Percentiles rank a stretch among this genome's conserved stretches.
Evolutionary conservation across 2,329 filamentous ascomycete genomes (phyloP).

Genomic region (Nothophaeocryptopus gaeumannii): DNA sequence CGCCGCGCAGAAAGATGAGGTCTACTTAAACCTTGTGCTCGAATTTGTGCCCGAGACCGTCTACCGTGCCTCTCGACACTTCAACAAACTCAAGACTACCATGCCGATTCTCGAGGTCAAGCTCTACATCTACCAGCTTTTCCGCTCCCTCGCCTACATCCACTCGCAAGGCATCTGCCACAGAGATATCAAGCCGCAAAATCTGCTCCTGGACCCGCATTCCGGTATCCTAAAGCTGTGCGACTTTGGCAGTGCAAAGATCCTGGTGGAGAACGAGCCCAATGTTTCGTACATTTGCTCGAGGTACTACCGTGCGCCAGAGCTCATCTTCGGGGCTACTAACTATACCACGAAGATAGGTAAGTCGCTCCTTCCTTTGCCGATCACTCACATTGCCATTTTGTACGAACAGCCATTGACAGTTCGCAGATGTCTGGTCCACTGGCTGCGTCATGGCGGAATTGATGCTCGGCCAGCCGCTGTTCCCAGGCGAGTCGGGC

Average conservation of each 20-base stretch:
- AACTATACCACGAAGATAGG: slow-evolving; percentile 99
- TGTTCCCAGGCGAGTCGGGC: slow-evolving; percentile 97
- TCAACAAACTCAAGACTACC: slow-evolving; percentile 99
- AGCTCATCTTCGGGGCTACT: slow-evolving; percentile 96
- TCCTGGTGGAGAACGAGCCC: slow-evolving; percentile 95
- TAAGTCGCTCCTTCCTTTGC: slow-evolving; percentile 50
- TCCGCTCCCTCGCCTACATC: slow-evolving; percentile 96
- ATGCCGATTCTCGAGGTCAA: slow-evolving; percentile 99
- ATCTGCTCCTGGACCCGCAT: slow-evolving; percentile 85
- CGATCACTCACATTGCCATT: neutral
- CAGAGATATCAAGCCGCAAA: slow-evolving; percentile 98
- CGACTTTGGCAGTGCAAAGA: slow-evolving; percentile 98
- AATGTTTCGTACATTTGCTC: slow-evolving; percentile 99
- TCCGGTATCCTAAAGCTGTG: slow-evolving; percentile 94
- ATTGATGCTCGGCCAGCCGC: slow-evolving; percentile 94
- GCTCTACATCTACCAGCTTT: slow-evolving; percentile 99
- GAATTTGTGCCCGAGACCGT: slow-evolving; percentile 98
- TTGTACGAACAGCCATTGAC: slow-evolving; percentile 16
- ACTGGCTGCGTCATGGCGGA: slow-evolving; percentile 99
- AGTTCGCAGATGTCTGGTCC: slow-evolving; percentile 87
- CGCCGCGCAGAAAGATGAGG: slow-evolving; percentile 70
- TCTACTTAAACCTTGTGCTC: slow-evolving; percentile 96
- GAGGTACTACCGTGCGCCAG: slow-evolving; percentile 94
- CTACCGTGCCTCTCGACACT: slow-evolving; percentile 95
- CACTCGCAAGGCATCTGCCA: slow-evolving; percentile 99